Percentiles rank a stretch among this genome's conserved stretches.
These are phyloP conservation scores for Debaryomyces psychrophilus DNA, from an alignment of 1,139 yeast genomes.

Conservation along the genomic window DNA sequence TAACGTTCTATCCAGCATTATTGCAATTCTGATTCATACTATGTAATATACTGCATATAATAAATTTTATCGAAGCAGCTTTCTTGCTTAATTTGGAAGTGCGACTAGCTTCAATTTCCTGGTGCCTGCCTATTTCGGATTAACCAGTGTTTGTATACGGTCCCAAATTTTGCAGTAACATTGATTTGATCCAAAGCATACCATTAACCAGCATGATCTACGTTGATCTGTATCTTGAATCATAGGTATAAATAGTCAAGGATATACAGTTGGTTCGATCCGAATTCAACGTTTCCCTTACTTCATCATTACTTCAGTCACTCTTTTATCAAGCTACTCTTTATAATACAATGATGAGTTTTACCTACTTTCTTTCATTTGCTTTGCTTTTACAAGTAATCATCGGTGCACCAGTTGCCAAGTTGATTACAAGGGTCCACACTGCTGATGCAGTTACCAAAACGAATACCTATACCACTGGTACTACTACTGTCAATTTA, in stretches of 20 bases:
- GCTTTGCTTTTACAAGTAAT: constrained; percentile 25
- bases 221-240: neutral
- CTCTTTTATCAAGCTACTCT: constrained; percentile 4
- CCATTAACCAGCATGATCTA: constrained; percentile 3
- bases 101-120: constrained; percentile 8
- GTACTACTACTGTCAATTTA: constrained; percentile 60
- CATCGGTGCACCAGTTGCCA: constrained; percentile 40
- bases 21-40: neutral
- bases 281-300: neutral
- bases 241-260: neutral
- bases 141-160: neutral
- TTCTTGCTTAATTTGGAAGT: constrained; percentile 1
- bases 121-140: constrained; percentile 5
- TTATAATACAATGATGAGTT: constrained; percentile 13
- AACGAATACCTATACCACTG: constrained; percentile 56
- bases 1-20: constrained; percentile 1
- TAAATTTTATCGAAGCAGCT: neutral
- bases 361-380: constrained; percentile 21
- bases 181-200: neutral
- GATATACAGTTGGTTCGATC: neutral
- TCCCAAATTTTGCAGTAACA: constrained; percentile 1
- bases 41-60: neutral
- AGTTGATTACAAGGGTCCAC: constrained; percentile 59
- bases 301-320: constrained; percentile 8
- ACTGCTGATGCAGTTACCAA: constrained; percentile 65